Conservation (phyloP, 2,329 filamentous ascomycete genomes). For the Coniochaeta sp. region DNA sequence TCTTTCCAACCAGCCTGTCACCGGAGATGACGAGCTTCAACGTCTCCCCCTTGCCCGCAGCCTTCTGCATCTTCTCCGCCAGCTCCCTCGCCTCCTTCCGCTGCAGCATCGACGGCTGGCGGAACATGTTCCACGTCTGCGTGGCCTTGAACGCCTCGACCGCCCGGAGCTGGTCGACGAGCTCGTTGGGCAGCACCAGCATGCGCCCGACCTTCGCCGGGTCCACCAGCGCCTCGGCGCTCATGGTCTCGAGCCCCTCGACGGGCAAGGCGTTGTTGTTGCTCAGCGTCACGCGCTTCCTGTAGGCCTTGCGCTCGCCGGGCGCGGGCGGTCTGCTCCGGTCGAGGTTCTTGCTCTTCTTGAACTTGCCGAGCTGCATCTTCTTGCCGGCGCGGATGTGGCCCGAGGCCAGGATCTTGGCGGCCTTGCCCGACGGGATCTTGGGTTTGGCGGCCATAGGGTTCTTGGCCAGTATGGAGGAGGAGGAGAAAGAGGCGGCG, state of each 20-base stretch:
- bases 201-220: slow-evolving; percentile 57
- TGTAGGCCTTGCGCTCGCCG: slow-evolving; percentile 80
- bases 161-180: slow-evolving; percentile 76
- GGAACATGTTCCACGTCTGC: slow-evolving; percentile 83
- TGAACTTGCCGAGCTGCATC: slow-evolving; percentile 28
- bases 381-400: slow-evolving; percentile 30
- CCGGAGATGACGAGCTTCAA: slow-evolving; percentile 66
- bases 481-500: slow-evolving; percentile 18
- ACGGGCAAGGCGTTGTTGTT: slow-evolving; percentile 90
- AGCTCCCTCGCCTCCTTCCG: slow-evolving; percentile 72
- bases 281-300: slow-evolving; percentile 84
- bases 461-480: slow-evolving; percentile 15
- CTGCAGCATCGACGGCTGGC: slow-evolving; percentile 71
- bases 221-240: slow-evolving; percentile 44
- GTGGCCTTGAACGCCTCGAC: slow-evolving; percentile 85
- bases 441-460: background rate
- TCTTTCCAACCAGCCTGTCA: slow-evolving; percentile 74
- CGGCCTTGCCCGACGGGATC: background rate
- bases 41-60: slow-evolving; percentile 46
- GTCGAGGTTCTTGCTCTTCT: slow-evolving; percentile 46
- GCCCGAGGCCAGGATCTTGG: background rate
- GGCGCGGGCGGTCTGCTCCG: slow-evolving; percentile 52
- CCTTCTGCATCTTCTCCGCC: slow-evolving; percentile 52
- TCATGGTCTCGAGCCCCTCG: slow-evolving; percentile 56
- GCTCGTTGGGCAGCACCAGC: slow-evolving; percentile 57